These are phyloP conservation scores for Jamesozyma rosinii DNA, from an alignment of 805 yeast genomes.

Conservation along the genomic window DNA sequence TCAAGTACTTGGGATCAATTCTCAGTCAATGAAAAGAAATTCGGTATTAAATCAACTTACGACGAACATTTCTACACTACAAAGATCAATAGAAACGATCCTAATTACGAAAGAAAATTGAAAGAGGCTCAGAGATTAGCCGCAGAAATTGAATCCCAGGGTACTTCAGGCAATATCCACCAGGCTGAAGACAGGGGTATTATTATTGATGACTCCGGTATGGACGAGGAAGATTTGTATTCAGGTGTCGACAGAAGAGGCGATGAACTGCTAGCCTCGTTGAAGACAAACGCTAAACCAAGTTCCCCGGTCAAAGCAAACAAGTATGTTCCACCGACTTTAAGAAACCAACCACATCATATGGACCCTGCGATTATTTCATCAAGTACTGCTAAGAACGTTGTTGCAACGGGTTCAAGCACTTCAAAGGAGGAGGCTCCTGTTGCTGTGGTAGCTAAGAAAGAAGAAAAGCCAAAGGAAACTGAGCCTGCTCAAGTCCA, in stretches of 20 bases:
- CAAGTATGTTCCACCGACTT: constrained; percentile 29
- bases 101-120: constrained; percentile 58
- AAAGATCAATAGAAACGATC: constrained; percentile 55
- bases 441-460: background rate
- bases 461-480: background rate
- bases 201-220: constrained; percentile 66
- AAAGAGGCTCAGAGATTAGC: constrained; percentile 73
- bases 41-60: constrained; percentile 73
- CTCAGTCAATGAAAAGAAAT: constrained; percentile 77
- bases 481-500: background rate
- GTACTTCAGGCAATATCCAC: constrained; percentile 60
- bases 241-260: constrained; percentile 73
- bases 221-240: constrained; percentile 93
- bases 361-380: constrained; percentile 30
- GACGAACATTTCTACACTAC: constrained; percentile 88
- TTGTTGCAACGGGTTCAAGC: background rate
- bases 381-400: constrained; percentile 14
- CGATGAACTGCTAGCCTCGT: constrained; percentile 28
- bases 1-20: constrained; percentile 78
- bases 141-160: constrained; percentile 66
- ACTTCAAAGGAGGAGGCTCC: background rate
- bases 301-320: constrained; percentile 23
- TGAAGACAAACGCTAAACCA: constrained; percentile 26
- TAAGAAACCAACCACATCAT: constrained; percentile 29
- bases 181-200: constrained; percentile 87